phyloP scores from a whole-genome alignment of 192 early-diverging fungal species.

The Dispira simplex region DNA sequence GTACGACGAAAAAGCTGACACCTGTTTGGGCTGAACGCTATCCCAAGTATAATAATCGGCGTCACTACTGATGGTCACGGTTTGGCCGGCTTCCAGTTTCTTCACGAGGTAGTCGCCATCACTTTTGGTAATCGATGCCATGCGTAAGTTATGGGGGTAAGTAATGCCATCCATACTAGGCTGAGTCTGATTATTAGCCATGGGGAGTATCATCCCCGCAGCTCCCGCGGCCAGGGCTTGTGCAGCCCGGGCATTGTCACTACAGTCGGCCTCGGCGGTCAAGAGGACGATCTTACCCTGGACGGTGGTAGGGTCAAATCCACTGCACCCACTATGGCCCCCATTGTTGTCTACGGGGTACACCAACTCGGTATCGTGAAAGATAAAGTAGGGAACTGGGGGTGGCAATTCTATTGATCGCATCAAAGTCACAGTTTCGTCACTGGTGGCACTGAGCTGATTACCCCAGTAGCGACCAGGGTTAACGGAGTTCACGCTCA shows the following conservation, averaged over 20 bases:
- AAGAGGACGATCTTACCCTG: not conserved
- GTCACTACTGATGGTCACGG: not conserved
- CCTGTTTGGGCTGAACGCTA: not conserved
- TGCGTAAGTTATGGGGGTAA: not conserved
- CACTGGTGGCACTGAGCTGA: not conserved
- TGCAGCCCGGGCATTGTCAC: not conserved
- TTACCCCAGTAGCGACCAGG: not conserved
- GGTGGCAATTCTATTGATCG: not conserved
- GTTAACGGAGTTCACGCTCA: not conserved
- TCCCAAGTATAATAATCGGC: not conserved
- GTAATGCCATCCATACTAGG: not conserved
- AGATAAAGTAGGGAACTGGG: not conserved
- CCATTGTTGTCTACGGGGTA: not conserved
- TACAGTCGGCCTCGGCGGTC: not conserved
- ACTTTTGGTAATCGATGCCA: not conserved
- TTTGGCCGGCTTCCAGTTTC: not conserved
- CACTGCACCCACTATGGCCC: not conserved
- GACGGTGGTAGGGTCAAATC: not conserved
- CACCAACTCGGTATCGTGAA: not conserved
- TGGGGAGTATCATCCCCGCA: not conserved
- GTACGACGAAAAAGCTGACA: constrained; percentile 3
- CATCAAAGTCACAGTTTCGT: not conserved
- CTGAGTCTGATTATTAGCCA: not conserved
- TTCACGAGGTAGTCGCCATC: not conserved
- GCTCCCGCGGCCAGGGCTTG: not conserved